Evolutionary conservation across 1,284 basidiomycete genomes (phyloP).

Genomic region (Pseudozyma sp.): DNA sequence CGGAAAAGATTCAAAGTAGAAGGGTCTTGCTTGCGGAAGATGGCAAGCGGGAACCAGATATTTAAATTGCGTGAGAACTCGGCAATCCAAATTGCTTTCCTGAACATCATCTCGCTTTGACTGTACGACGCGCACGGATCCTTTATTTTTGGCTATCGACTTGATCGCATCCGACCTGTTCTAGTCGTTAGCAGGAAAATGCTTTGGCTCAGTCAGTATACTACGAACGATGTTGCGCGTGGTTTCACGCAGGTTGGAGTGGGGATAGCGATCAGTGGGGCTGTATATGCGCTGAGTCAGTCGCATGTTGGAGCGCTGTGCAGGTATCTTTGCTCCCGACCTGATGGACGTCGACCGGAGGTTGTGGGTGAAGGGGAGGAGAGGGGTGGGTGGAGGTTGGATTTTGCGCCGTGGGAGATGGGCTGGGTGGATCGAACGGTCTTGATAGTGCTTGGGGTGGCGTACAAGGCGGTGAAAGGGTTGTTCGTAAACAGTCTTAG

Average conservation of each 20-base stretch:
- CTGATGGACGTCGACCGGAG: background rate
- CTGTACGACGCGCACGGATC: too few relatives aligned
- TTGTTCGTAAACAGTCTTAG: slow-evolving; percentile 2
- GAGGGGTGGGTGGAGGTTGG: slow-evolving; percentile 5
- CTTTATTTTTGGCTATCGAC: too few relatives aligned
- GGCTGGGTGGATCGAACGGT: slow-evolving; percentile 17
- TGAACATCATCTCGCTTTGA: too few relatives aligned
- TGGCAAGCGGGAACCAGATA: too few relatives aligned
- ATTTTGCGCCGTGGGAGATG: slow-evolving; percentile 20
- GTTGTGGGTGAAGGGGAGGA: background rate
- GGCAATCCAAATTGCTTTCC: too few relatives aligned
- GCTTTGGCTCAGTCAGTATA: background rate
- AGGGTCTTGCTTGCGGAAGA: too few relatives aligned
- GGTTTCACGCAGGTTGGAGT: slow-evolving; percentile 9
- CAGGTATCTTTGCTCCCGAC: slow-evolving; percentile 14
- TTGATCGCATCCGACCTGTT: too few relatives aligned
- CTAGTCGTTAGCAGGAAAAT: background rate
- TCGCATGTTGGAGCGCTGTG: slow-evolving; percentile 17
- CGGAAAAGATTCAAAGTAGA: too few relatives aligned
- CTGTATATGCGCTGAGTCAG: slow-evolving; percentile 8
- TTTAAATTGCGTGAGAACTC: too few relatives aligned
- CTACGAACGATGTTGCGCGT: slow-evolving; percentile 1
- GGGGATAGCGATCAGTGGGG: slow-evolving; percentile 8
- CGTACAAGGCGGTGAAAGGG: slow-evolving; percentile 7
- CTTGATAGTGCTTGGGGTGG: slow-evolving; percentile 15